Evolutionary conservation across 306 rosid species (phyloP).

Genomic region (Lupinus albus): DNA sequence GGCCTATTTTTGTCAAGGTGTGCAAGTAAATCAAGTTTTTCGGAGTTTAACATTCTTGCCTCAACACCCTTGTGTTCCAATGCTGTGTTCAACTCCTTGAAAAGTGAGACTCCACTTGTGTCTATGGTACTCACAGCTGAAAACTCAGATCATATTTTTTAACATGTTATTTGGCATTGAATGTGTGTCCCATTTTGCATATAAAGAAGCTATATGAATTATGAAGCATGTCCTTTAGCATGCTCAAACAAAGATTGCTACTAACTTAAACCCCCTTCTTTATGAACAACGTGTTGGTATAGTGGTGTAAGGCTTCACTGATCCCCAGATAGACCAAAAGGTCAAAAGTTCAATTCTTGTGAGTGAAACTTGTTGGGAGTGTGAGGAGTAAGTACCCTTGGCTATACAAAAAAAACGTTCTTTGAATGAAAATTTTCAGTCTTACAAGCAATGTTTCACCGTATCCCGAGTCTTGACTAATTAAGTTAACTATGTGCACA

Average conservation of each 20-base stretch:
- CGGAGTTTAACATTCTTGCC: constrained; percentile 48
- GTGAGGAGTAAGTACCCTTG: no score
- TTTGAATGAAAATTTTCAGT: constrained; percentile 7
- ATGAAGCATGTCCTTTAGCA: not conserved
- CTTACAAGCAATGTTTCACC: not conserved
- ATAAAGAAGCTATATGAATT: not conserved
- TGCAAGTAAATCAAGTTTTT: not conserved
- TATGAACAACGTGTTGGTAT: no score
- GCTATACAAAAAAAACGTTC: no score
- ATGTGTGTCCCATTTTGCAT: constrained; percentile 22
- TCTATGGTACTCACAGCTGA: constrained; percentile 88
- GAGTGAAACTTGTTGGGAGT: no score
- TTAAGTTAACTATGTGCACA: not conserved
- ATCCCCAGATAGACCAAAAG: no score
- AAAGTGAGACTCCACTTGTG: constrained; percentile 83
- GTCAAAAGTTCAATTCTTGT: no score
- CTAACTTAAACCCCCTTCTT: constrained; percentile 6
- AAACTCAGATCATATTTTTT: constrained; percentile 28
- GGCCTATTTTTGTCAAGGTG: not conserved
- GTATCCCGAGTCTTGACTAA: not conserved
- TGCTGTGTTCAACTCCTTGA: constrained; percentile 60
- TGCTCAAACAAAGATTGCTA: not conserved
- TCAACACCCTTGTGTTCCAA: constrained; percentile 59
- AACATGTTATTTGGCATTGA: constrained; percentile 4
- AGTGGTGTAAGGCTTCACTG: no score